phyloP scores from a whole-genome alignment of 768 basidiomycete species.

The Tylopilus sp. region DNA sequence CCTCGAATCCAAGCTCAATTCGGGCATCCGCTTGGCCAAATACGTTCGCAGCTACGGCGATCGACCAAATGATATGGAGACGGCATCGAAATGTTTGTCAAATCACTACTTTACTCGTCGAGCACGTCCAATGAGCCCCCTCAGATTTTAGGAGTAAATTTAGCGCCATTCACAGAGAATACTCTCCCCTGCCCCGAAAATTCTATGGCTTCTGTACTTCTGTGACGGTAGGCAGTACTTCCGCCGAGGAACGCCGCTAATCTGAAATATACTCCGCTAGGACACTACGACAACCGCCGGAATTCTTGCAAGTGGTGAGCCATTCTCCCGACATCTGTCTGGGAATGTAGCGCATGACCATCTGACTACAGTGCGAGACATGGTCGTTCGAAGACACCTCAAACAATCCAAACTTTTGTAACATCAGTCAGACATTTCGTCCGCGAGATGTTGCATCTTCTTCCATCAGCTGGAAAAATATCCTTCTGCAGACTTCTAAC shows the following conservation, averaged over 20 bases:
- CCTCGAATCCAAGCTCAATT: constrained; percentile 57
- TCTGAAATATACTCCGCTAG: constrained; percentile 28
- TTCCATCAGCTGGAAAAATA: background rate
- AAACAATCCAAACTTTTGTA: constrained; percentile 69
- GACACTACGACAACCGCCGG: constrained; percentile 71
- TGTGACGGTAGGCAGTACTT: constrained; percentile 49
- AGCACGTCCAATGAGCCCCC: background rate
- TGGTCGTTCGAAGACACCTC: constrained; percentile 77
- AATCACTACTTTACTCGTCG: background rate
- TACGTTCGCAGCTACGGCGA: constrained; percentile 72
- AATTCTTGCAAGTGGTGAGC: constrained; percentile 71
- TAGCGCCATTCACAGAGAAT: constrained; percentile 71
- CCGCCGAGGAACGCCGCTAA: background rate
- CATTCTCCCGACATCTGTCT: background rate
- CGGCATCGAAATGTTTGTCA: constrained; percentile 61
- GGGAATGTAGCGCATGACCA: constrained; percentile 2
- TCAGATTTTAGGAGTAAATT: constrained; percentile 69
- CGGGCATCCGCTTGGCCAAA: constrained; percentile 61
- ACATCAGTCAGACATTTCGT: constrained; percentile 7
- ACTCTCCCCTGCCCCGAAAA: constrained; percentile 68
- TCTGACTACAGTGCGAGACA: constrained; percentile 58
- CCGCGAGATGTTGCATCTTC: background rate
- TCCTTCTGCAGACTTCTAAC: constrained; percentile 1
- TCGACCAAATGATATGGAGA: constrained; percentile 66
- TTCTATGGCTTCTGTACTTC: constrained; percentile 79